Evolutionary conservation across 164 flowering plant genomes (phyloP).

Genomic region (Warburgia ugandensis): DNA sequence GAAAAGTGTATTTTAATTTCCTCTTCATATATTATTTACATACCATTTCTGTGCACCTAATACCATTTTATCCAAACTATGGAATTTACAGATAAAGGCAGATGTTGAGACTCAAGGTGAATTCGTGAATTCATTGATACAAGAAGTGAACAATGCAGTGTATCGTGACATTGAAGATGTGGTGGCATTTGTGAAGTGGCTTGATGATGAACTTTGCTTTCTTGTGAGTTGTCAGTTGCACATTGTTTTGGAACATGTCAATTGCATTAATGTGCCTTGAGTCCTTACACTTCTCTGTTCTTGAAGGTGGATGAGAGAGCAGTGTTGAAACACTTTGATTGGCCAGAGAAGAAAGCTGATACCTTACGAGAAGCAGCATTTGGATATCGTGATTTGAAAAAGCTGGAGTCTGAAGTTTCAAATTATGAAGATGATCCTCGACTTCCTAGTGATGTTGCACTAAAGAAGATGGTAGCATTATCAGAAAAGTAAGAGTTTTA

Average conservation of each 20-base stretch:
- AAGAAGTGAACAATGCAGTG: conserved; percentile 74
- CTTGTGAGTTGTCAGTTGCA: conserved; percentile 48
- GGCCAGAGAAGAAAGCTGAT: conserved; percentile 97
- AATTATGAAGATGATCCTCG: conserved; percentile 56
- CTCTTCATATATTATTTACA: not conserved
- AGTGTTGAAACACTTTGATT: conserved; percentile 86
- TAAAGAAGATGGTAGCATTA: conserved; percentile 76
- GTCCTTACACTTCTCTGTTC: conserved; percentile 6
- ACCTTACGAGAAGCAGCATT: conserved; percentile 93
- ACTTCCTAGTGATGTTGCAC: conserved; percentile 60
- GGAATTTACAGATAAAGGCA: conserved; percentile 61
- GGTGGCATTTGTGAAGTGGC: conserved; percentile 94
- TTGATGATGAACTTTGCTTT: conserved; percentile 90
- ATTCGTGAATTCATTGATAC: conserved; percentile 73
- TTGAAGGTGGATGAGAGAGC: conserved; percentile 95
- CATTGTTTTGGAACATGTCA: not conserved
- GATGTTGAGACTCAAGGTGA: conserved; percentile 97
- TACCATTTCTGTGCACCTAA: not conserved
- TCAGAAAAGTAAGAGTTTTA: conserved; percentile 72
- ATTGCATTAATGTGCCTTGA: too few species aligned
- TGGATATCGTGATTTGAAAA: conserved; percentile 78
- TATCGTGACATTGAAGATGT: conserved; percentile 77
- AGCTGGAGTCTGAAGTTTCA: conserved; percentile 66
- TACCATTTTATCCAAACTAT: too few species aligned
- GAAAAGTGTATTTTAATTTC: too few species aligned